Evolutionary conservation across 129 eudicot species (phyloP).

Genomic region (Helianthus annuus): DNA sequence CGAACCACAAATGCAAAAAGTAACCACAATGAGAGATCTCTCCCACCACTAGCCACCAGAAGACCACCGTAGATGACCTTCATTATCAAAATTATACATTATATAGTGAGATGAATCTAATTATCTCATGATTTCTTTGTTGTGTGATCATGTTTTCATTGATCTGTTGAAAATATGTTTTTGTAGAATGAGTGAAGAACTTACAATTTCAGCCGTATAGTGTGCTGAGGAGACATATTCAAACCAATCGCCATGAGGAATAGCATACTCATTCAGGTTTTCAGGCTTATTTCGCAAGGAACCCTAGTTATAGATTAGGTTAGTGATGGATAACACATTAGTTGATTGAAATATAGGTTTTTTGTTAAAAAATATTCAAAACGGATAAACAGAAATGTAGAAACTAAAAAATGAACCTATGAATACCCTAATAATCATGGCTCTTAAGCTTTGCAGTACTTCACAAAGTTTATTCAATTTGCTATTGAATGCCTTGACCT

Average conservation of each 20-base stretch:
- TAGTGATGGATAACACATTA: not conserved
- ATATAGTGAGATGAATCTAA: not conserved
- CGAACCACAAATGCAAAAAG: constrained; percentile 79
- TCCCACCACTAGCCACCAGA: constrained; percentile 80
- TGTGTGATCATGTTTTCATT: too few relatives aligned
- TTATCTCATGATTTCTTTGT: too few relatives aligned
- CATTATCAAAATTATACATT: constrained; percentile 18
- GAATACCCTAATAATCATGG: too few relatives aligned
- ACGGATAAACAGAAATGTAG: too few relatives aligned
- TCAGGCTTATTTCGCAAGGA: constrained; percentile 54
- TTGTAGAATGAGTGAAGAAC: not conserved
- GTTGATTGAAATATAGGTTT: not conserved
- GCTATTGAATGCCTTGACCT: too few relatives aligned
- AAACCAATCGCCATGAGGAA: constrained; percentile 93
- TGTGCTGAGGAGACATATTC: constrained; percentile 82
- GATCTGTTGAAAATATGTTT: not conserved
- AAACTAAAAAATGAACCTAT: too few relatives aligned
- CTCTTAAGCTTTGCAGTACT: too few relatives aligned
- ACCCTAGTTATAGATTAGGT: constrained; percentile 48
- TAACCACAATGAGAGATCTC: constrained; percentile 78
- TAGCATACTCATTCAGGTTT: constrained; percentile 52
- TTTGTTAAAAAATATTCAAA: too few relatives aligned
- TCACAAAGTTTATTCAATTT: too few relatives aligned
- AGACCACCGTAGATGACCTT: constrained; percentile 91
- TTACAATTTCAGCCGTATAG: constrained; percentile 83